Evolutionary conservation across 352 stramenopile species (phyloP).

Genomic region (Thalassiosira hispida): DNA sequence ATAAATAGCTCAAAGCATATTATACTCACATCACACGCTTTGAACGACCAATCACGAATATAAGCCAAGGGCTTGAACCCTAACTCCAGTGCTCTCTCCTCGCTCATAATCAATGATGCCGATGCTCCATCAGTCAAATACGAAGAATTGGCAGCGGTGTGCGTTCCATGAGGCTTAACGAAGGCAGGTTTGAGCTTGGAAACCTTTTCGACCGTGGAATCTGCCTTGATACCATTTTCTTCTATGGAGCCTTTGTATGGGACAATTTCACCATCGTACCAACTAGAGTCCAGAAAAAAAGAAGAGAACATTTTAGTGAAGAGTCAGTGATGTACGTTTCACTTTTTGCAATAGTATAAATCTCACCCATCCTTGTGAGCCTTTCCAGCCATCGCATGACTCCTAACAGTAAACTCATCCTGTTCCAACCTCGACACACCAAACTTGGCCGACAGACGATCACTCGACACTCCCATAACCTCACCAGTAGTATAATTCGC

Average conservation of each 20-base stretch:
- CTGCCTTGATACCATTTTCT: slow-evolving; percentile 97
- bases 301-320: slow-evolving; percentile 5
- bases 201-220: slow-evolving; percentile 94
- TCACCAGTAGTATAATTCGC: slow-evolving; percentile 99
- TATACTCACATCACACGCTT: slow-evolving; percentile 89
- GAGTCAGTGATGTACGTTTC: too few relatives aligned
- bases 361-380: slow-evolving; percentile 91
- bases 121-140: slow-evolving; percentile 97
- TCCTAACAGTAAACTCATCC: slow-evolving; percentile 96
- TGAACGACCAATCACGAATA: slow-evolving; percentile 95
- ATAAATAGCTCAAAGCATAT: too few relatives aligned
- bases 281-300: slow-evolving; percentile 24
- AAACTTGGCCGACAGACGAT: slow-evolving; percentile 93
- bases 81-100: slow-evolving; percentile 94
- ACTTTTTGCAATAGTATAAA: neutral
- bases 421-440: slow-evolving; percentile 94
- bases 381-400: slow-evolving; percentile 92
- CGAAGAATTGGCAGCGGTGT: slow-evolving; percentile 97
- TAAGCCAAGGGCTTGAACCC: slow-evolving; percentile 95
- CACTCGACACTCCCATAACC: slow-evolving; percentile 97
- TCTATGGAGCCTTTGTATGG: slow-evolving; percentile 94
- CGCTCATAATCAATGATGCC: slow-evolving; percentile 95
- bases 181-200: slow-evolving; percentile 97
- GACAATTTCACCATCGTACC: slow-evolving; percentile 82
- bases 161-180: slow-evolving; percentile 95